Percentiles rank a stretch among this genome's conserved stretches.
phyloP scores from a whole-genome alignment of 306 rosid species.

The Mimosa bimucronata region DNA sequence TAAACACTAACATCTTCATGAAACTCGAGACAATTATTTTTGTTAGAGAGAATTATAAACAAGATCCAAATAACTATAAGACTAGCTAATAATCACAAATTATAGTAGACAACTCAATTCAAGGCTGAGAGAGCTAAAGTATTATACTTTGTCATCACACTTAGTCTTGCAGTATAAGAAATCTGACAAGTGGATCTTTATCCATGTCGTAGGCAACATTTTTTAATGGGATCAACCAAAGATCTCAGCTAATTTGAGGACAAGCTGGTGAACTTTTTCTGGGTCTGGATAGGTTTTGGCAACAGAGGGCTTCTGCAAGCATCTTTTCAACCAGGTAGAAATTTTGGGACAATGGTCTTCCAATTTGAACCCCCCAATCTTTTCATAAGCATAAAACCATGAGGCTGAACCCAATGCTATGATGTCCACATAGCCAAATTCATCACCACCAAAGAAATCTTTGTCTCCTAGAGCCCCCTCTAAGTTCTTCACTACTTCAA shows the following conservation, averaged over 20 bases:
- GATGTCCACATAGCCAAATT: slow-evolving; percentile 66
- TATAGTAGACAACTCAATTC: neutral
- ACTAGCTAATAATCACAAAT: neutral
- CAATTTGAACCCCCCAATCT: slow-evolving; percentile 57
- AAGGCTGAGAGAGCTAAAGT: neutral
- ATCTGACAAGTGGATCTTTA: neutral
- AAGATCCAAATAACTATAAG: too few species aligned
- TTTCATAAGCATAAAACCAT: slow-evolving; percentile 71
- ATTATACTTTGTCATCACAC: neutral
- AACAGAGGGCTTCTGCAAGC: slow-evolving; percentile 49
- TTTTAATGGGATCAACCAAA: neutral
- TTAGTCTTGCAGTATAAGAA: neutral
- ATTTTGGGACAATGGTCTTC: slow-evolving; percentile 61
- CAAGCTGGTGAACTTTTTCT: slow-evolving; percentile 54
- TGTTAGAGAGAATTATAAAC: neutral
- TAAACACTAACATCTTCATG: too few species aligned
- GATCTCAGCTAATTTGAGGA: slow-evolving; percentile 49
- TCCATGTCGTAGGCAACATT: neutral
- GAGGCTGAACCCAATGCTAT: slow-evolving; percentile 51
- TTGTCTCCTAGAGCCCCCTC: slow-evolving; percentile 67
- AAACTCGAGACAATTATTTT: neutral
- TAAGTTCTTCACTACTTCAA: slow-evolving; percentile 57
- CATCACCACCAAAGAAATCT: slow-evolving; percentile 59
- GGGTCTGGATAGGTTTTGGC: slow-evolving; percentile 56
- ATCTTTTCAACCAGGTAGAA: slow-evolving; percentile 68